These are phyloP conservation scores for Eutrema yunnanense DNA, from an alignment of 345 rosid species.

Conservation along the genomic window DNA sequence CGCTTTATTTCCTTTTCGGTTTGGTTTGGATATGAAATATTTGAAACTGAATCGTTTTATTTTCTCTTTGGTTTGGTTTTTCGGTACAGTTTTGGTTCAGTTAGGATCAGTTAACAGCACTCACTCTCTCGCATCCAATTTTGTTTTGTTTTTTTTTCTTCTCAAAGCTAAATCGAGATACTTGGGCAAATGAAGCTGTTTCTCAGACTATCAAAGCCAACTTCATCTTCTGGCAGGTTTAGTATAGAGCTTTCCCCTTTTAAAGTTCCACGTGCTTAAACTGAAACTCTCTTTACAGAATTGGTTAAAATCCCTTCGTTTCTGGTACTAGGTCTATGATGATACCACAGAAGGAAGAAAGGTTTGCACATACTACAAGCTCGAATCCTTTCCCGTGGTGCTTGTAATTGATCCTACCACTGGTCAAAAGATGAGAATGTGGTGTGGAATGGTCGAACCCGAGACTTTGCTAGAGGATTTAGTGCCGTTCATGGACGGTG, in stretches of 20 bases:
- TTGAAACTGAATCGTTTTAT: background rate
- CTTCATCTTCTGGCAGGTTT: conserved; percentile 98
- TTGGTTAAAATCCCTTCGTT: background rate
- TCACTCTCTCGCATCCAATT: background rate
- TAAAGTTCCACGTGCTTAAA: background rate
- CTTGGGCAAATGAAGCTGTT: conserved; percentile 98
- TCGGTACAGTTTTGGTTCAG: no score
- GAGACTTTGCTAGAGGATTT: conserved; percentile 90
- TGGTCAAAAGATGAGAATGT: conserved; percentile 84
- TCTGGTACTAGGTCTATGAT: conserved; percentile 56
- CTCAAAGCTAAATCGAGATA: conserved; percentile 92
- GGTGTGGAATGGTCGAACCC: conserved; percentile 94
- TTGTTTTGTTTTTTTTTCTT: conserved; percentile 25
- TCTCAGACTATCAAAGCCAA: conserved; percentile 78
- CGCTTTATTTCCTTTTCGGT: background rate
- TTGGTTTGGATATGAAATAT: background rate
- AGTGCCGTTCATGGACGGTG: conserved; percentile 90
- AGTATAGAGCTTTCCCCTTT: background rate
- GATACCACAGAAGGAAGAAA: conserved; percentile 90
- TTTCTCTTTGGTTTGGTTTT: no score
- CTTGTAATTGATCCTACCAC: conserved; percentile 95
- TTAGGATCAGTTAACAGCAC: no score
- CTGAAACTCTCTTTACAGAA: background rate
- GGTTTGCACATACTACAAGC: conserved; percentile 83
- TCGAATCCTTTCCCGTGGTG: conserved; percentile 81